Conservation (phyloP, 192 early-diverging fungal genomes). For the Coemansia sp. region DNA sequence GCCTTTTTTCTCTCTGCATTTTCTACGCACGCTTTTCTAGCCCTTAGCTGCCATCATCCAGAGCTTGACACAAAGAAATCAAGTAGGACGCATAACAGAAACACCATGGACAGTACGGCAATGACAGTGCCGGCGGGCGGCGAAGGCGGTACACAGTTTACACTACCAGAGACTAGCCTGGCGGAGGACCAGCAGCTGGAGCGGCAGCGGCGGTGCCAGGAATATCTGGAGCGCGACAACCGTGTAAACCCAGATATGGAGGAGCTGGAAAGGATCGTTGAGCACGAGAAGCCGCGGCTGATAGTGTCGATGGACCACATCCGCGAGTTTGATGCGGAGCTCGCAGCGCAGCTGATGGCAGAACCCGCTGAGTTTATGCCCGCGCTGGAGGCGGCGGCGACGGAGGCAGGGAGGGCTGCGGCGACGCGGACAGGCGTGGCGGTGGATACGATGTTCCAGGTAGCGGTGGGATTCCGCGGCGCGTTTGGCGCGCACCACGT, state of each 20-base stretch:
- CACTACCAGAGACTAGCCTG: slow-evolving; percentile 35
- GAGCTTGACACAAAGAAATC: too few relatives aligned
- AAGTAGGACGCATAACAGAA: too few relatives aligned
- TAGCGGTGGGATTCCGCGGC: slow-evolving; percentile 83
- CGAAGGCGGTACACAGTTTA: slow-evolving; percentile 17
- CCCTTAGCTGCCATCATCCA: too few relatives aligned
- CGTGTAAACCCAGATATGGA: slow-evolving; percentile 32
- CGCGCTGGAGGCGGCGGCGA: slow-evolving; percentile 63
- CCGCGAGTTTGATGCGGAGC: slow-evolving; percentile 67
- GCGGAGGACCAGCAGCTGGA: slow-evolving; percentile 43
- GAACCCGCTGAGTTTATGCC: slow-evolving; percentile 81
- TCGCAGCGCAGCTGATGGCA: slow-evolving; percentile 67
- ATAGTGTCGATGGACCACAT: slow-evolving; percentile 89
- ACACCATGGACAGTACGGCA: slow-evolving; percentile 3
- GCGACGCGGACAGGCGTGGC: slow-evolving; percentile 3
- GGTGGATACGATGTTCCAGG: slow-evolving; percentile 14
- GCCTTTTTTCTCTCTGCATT: too few relatives aligned
- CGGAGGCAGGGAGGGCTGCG: slow-evolving; percentile 10
- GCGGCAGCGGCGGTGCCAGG: slow-evolving; percentile 43
- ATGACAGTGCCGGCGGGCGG: slow-evolving; percentile 5
- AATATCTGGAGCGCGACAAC: slow-evolving; percentile 54
- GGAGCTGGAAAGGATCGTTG: slow-evolving; percentile 20
- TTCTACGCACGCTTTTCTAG: too few relatives aligned
- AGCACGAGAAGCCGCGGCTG: slow-evolving; percentile 53
- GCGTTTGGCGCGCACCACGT: slow-evolving; percentile 87